phyloP scores from a whole-genome alignment of 805 yeast genomes.

The Candida piceae region DNA sequence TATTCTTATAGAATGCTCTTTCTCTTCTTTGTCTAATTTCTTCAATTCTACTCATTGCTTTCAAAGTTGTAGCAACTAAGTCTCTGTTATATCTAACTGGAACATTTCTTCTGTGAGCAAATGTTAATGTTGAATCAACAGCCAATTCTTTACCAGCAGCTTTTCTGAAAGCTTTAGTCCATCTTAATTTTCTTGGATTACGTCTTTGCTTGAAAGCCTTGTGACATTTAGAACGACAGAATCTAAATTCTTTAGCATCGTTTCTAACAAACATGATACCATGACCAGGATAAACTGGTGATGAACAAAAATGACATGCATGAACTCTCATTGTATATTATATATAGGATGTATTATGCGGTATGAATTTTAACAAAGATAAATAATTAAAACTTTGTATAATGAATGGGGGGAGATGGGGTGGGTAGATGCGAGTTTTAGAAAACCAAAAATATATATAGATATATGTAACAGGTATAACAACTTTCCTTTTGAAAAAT shows the following conservation, averaged over 20 bases:
- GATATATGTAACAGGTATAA: too few relatives aligned
- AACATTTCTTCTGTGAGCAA: conserved; percentile 95
- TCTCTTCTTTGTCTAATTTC: conserved; percentile 95
- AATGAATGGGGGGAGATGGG: too few relatives aligned
- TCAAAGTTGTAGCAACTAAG: conserved; percentile 86
- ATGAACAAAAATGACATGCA: conserved; percentile 94
- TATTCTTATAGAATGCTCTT: conserved; percentile 96
- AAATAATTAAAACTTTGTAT: too few relatives aligned
- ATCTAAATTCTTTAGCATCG: conserved; percentile 95
- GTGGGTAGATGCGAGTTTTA: too few relatives aligned
- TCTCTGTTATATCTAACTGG: conserved; percentile 98
- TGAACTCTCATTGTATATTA: conserved; percentile 63
- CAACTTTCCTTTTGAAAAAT: too few relatives aligned
- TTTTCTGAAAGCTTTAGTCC: conserved; percentile 99
- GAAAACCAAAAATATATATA: too few relatives aligned
- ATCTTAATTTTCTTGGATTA: conserved; percentile 94
- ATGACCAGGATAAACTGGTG: conserved; percentile 91
- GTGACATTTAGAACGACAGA: conserved; percentile 97
- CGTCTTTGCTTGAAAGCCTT: conserved; percentile 96
- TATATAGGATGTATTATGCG: neutral
- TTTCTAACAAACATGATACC: conserved; percentile 98
- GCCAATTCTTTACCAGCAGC: conserved; percentile 99
- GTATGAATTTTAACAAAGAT: too few relatives aligned
- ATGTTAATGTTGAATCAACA: conserved; percentile 92
- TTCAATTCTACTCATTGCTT: conserved; percentile 94